Conservation (phyloP, 306 rosid genomes). For the Calophaca sinica region DNA sequence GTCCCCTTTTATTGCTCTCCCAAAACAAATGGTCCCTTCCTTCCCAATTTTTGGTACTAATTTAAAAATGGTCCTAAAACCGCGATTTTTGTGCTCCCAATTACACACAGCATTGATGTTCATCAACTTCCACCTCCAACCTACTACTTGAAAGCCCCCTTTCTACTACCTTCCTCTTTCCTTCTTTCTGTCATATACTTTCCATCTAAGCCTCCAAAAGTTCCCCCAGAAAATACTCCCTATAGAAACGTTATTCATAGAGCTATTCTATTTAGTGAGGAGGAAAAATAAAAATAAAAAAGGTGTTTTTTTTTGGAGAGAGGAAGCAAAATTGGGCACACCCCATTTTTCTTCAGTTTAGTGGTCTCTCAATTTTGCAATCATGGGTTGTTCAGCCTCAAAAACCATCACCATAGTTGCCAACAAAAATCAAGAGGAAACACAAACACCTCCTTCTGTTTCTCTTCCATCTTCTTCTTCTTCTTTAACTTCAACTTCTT, state of each 20-base stretch:
- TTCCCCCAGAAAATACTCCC: slow-evolving; percentile 23
- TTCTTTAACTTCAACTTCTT: slow-evolving; percentile 35
- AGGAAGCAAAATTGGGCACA: slow-evolving; percentile 2
- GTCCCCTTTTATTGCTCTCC: slow-evolving; percentile 7
- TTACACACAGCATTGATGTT: slow-evolving; percentile 44
- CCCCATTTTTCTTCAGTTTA: slow-evolving; percentile 20
- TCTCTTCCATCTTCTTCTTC: slow-evolving; percentile 41
- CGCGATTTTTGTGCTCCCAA: not conserved
- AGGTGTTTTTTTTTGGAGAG: slow-evolving; percentile 34
- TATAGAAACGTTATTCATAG: slow-evolving; percentile 35
- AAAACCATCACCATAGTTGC: slow-evolving; percentile 60
- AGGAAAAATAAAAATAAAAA: not conserved
- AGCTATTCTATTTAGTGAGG: slow-evolving; percentile 22
- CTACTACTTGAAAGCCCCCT: slow-evolving; percentile 60
- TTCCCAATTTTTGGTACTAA: slow-evolving; percentile 31
- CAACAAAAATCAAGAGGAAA: slow-evolving; percentile 47
- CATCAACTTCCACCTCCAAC: slow-evolving; percentile 52
- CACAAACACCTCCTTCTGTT: slow-evolving; percentile 38
- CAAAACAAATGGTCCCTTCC: slow-evolving; percentile 48
- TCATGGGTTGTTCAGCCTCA: slow-evolving; percentile 93
- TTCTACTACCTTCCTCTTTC: slow-evolving; percentile 38
- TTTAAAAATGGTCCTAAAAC: slow-evolving; percentile 43
- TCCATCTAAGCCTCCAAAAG: slow-evolving; percentile 49
- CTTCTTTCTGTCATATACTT: slow-evolving; percentile 44
- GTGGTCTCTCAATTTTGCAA: slow-evolving; percentile 23